phyloP scores from a whole-genome alignment of 331 rosid genomes.

The Malus hybrid region DNA sequence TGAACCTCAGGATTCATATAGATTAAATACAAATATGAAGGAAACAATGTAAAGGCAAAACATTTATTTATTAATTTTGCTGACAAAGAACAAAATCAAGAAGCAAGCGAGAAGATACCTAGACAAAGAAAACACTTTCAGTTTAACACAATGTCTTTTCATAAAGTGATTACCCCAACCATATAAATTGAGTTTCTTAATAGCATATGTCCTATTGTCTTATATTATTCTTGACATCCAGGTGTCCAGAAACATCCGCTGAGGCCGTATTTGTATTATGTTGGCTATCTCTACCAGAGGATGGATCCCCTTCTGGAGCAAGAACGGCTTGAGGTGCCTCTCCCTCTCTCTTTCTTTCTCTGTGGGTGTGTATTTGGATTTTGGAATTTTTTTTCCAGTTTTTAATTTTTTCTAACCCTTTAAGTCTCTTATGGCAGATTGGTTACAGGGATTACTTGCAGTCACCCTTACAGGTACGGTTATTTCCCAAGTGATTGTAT shows the following conservation, averaged over 20 bases:
- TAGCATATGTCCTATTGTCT: background rate
- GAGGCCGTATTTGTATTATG: conserved; percentile 73
- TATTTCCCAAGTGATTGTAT: background rate
- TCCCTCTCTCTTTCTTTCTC: background rate
- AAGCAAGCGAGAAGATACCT: background rate
- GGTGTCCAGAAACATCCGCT: conserved; percentile 60
- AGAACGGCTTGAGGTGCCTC: conserved; percentile 85
- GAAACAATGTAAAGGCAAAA: background rate
- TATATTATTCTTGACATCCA: conserved; percentile 13
- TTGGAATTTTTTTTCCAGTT: background rate
- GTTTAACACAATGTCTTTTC: background rate
- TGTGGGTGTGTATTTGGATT: background rate
- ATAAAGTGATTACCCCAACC: background rate
- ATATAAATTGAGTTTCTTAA: background rate
- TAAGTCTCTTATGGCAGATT: conserved; percentile 49
- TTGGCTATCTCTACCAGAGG: conserved; percentile 72
- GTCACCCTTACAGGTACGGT: conserved; percentile 91
- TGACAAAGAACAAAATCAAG: background rate
- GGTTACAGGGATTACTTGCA: conserved; percentile 96
- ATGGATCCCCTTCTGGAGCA: conserved; percentile 93
- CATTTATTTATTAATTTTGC: background rate
- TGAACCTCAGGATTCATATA: background rate
- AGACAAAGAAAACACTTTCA: background rate
- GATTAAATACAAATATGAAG: background rate
- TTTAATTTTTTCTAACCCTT: conserved; percentile 29